Evolutionary conservation across 2,329 filamentous ascomycete species (phyloP), one percentile per base, ranked within the genome.

Genomic region (Ilyonectria sp.): DNA sequence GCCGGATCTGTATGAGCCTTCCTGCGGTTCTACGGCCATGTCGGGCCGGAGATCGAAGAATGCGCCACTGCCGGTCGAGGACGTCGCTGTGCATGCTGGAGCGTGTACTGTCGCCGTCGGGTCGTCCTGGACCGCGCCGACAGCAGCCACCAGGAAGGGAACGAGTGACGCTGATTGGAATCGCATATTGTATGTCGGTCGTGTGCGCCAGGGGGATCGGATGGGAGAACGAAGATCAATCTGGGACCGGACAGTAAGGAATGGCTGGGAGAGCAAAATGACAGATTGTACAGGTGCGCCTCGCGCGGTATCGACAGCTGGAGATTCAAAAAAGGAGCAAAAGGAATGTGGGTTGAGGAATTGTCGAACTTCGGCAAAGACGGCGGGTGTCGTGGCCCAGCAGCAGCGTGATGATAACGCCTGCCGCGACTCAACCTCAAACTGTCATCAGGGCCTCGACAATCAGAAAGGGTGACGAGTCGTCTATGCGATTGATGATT

Each of bases 1-100:
- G 31, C 78, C 79, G 23, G 59, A 81, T 69, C 82, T 83, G 68
- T 82, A 80, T 15, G 82, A 76, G 6, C 81, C 83, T 52, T 86
- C 82, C 23, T 82, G 79, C 5, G 81, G 77, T 17, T 78, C 74
- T 31, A 85, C 76, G 33, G 87, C 88, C 40, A 81, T 86, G 71
- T 89, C 87, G 3, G 86, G 85, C 29, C 87, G 83, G 57, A 90
- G 80, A 69, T 90, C 88, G 77, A 87, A 90, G 79, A 89, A 90
- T 35, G 87, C 85, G 60, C 88, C 88, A 65, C 81, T 86, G 69
- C 86, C 87, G 44, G 83, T 85, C 3, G 85, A 85, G 11, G 87
- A 86, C 8, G 86, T 85, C 0, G 88, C 88, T 8, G 88, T 90
- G 74, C 88, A 90, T 35, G 85, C 82, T 29, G 84, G 84, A 9